Evolutionary conservation across 257 asterid species (phyloP).

Genomic region (Solanum arcanum): DNA sequence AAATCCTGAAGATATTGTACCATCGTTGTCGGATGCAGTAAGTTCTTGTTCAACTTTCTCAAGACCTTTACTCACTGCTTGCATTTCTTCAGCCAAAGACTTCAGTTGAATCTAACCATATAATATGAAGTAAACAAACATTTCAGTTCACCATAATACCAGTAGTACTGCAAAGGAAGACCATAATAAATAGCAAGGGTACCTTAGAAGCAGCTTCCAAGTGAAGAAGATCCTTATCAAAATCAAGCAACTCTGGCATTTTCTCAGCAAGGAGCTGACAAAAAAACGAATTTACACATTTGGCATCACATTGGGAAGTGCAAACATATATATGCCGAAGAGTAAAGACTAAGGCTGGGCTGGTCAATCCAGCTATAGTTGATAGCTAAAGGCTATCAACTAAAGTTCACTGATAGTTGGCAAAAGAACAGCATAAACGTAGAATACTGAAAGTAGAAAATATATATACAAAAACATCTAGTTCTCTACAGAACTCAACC

Average conservation of each 20-base stretch:
- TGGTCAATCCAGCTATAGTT: neutral
- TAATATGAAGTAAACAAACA: conserved; percentile 4
- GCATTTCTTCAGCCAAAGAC: conserved; percentile 99
- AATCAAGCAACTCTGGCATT: conserved; percentile 87
- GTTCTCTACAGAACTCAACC: neutral
- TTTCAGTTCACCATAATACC: conserved; percentile 6
- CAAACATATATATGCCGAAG: neutral
- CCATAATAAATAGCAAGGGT: neutral
- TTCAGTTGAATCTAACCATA: conserved; percentile 73
- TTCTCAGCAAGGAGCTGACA: conserved; percentile 73
- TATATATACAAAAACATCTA: neutral
- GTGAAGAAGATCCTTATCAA: conserved; percentile 76
- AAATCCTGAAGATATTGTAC: conserved; percentile 78
- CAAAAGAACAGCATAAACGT: neutral
- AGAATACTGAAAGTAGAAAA: neutral
- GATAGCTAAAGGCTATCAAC: neutral
- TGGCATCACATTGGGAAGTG: neutral
- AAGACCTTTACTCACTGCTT: conserved; percentile 97
- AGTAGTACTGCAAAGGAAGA: conserved; percentile 2
- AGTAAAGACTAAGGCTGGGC: neutral
- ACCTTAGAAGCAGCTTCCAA: conserved; percentile 98
- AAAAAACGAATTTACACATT: neutral
- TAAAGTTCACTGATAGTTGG: neutral
- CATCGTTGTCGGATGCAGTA: conserved; percentile 75
- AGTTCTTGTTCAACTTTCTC: conserved; percentile 97